These are phyloP conservation scores for Basipetospora chlamydospora DNA, from an alignment of 2,329 filamentous ascomycete species.

Conservation along the genomic window DNA sequence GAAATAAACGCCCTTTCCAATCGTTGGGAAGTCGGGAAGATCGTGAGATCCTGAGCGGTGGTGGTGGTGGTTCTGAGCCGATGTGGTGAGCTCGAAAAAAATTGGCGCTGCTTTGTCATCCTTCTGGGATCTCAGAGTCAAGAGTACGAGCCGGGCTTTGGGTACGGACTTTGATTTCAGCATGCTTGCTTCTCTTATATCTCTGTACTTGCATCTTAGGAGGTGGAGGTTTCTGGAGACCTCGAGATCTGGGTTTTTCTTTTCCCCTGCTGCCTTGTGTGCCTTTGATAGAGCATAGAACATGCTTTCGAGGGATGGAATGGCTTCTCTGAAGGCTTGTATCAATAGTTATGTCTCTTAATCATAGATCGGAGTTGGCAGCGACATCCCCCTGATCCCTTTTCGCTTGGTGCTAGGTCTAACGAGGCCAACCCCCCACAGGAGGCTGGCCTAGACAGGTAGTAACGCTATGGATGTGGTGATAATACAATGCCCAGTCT, in stretches of 20 bases:
- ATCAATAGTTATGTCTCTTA: constrained; percentile 6
- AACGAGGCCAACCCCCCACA: no score
- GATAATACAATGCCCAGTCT: not conserved
- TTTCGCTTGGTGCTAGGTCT: no score
- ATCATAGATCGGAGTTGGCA: constrained; percentile 6
- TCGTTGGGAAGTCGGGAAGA: not conserved
- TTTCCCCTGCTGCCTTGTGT: not conserved
- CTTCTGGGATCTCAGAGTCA: no score
- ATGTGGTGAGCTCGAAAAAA: no score
- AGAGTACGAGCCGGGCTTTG: constrained; percentile 2
- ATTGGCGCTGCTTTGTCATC: no score
- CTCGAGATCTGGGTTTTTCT: constrained; percentile 1
- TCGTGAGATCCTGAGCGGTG: no score
- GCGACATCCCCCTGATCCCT: not conserved
- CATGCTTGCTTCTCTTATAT: not conserved
- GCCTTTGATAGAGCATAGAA: constrained; percentile 4
- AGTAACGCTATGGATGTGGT: not conserved
- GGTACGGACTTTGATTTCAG: constrained; percentile 2
- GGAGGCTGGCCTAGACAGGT: no score
- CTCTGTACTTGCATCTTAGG: no score
- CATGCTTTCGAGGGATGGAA: constrained; percentile 4
- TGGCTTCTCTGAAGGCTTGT: constrained; percentile 4
- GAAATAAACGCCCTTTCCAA: constrained; percentile 19
- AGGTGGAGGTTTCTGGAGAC: no score
- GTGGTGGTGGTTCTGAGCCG: no score